Conservation (phyloP, 441 rosid species). For the Populus trichocarpa region DNA sequence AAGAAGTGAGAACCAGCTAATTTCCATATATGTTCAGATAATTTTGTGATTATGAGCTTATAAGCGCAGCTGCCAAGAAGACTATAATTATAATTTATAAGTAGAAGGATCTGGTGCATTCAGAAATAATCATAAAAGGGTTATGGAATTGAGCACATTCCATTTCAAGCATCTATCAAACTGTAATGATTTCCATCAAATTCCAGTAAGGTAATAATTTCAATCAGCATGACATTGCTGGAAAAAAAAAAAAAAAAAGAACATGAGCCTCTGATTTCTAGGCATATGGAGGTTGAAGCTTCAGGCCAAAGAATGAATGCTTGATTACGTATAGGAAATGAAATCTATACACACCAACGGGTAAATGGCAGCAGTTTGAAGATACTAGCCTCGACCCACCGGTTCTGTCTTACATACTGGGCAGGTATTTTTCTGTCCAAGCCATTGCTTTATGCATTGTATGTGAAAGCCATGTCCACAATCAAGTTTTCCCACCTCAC, state of each 20-base stretch:
- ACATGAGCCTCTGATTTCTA: constrained; percentile 12
- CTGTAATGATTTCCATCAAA: constrained; percentile 12
- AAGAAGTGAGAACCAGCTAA: neutral
- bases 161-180: constrained; percentile 9
- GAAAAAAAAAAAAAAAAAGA: neutral
- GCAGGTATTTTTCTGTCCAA: constrained; percentile 68
- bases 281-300: constrained; percentile 13
- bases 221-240: constrained; percentile 3
- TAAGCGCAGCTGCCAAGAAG: neutral
- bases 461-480: constrained; percentile 84
- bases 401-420: constrained; percentile 70
- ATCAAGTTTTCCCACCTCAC: constrained; percentile 63
- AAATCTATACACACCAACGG: constrained; percentile 26
- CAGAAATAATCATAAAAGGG: neutral
- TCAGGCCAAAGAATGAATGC: constrained; percentile 29
- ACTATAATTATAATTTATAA: neutral
- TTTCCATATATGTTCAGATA: neutral
- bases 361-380: constrained; percentile 6
- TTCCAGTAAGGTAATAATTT: constrained; percentile 7
- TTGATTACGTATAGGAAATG: constrained; percentile 21
- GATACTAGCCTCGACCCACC: constrained; percentile 33
- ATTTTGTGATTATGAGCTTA: neutral
- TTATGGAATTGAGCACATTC: neutral
- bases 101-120: neutral
- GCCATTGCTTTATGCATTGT: constrained; percentile 85